Conservation (phyloP, 176 grass and related monocot genomes). For the Lolium multiflorum region DNA sequence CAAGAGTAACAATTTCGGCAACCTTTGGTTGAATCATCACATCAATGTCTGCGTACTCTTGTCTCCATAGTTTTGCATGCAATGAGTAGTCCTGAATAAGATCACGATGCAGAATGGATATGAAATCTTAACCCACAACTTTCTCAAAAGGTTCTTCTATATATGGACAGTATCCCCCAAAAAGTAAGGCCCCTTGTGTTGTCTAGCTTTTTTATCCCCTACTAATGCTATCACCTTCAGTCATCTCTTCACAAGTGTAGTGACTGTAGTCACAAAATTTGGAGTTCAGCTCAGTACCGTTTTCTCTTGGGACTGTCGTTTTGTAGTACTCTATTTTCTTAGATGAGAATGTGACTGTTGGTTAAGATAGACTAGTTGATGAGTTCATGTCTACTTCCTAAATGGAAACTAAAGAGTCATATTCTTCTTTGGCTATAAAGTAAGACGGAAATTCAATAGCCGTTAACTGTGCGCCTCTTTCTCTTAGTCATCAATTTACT, state of each 20-base stretch:
- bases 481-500: slow-evolving; percentile 21
- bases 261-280: not conserved
- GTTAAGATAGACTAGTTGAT: not conserved
- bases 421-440: not conserved
- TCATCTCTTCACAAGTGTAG: slow-evolving; percentile 24
- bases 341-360: too few species aligned
- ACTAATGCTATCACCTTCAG: slow-evolving; percentile 36
- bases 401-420: not conserved
- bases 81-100: slow-evolving; percentile 23
- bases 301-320: too few species aligned
- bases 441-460: not conserved
- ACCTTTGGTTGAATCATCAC: not conserved
- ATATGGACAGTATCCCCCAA: not conserved
- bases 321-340: too few species aligned
- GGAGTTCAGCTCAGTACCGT: not conserved
- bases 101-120: not conserved
- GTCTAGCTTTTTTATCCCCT: slow-evolving; percentile 42
- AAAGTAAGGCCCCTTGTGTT: not conserved
- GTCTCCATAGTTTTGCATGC: not conserved
- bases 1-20: not conserved
- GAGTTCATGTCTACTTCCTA: not conserved
- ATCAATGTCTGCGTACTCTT: not conserved
- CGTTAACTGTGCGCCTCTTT: not conserved
- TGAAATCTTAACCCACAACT: not conserved
- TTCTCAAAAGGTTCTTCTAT: not conserved